These are phyloP conservation scores for Perkinsus olseni DNA, from an alignment of 169 alveolate genomes.

Conservation along the genomic window DNA sequence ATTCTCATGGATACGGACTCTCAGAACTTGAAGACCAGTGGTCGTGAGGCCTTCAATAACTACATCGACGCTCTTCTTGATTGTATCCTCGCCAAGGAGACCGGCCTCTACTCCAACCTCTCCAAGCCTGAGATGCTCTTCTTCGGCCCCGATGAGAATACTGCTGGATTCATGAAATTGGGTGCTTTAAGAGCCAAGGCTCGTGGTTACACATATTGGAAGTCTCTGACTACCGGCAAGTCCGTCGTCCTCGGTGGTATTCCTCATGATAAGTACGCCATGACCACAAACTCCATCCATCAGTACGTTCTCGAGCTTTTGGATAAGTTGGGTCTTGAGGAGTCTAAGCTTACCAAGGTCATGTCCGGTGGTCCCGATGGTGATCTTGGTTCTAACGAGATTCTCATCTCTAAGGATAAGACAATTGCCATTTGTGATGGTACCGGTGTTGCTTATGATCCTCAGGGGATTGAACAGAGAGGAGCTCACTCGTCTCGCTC, in stretches of 20 bases:
- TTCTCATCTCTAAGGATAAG: constrained; percentile 56
- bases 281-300: constrained; percentile 56
- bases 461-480: constrained; percentile 57
- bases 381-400: constrained; percentile 70
- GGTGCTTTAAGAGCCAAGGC: constrained; percentile 25
- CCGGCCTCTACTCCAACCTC: neutral
- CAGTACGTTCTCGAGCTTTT: constrained; percentile 18
- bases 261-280: constrained; percentile 73
- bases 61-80: neutral
- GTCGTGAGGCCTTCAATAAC: neutral
- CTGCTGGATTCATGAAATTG: constrained; percentile 26
- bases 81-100: neutral
- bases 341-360: constrained; percentile 55
- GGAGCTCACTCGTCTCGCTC: constrained; percentile 56
- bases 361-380: constrained; percentile 81
- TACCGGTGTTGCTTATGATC: constrained; percentile 71
- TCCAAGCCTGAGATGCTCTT: constrained; percentile 16
- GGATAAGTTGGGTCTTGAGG: constrained; percentile 44
- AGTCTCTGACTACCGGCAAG: constrained; percentile 73
- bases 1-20: constrained; percentile 39
- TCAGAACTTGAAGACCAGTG: neutral
- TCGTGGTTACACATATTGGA: constrained; percentile 40
- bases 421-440: constrained; percentile 64
- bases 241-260: constrained; percentile 67
- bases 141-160: constrained; percentile 33